Percentiles rank a stretch among this genome's conserved stretches.
phyloP scores from a whole-genome alignment of 192 early-diverging fungal species.

The Linnemannia elongata region DNA sequence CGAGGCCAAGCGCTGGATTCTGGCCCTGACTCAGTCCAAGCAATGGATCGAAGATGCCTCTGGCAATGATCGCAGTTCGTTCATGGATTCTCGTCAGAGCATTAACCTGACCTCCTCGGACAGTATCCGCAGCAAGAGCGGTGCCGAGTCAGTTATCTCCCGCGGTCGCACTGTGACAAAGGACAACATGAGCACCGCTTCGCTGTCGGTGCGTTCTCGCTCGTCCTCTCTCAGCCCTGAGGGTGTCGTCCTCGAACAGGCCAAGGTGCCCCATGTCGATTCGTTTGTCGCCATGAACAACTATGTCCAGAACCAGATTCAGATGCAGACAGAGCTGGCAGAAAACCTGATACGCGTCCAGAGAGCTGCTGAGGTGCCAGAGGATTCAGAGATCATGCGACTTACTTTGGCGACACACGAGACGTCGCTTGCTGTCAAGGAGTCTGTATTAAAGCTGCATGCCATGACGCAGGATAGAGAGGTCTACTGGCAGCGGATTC shows the following conservation, averaged over 20 bases:
- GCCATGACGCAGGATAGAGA: conserved; percentile 61
- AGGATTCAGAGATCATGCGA: conserved; percentile 45
- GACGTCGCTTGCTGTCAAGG: conserved; percentile 37
- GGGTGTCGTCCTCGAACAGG: not conserved
- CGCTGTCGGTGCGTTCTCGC: conserved; percentile 28
- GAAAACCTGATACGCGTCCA: conserved; percentile 60
- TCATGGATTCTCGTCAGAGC: conserved; percentile 40
- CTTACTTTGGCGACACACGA: conserved; percentile 43
- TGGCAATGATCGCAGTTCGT: conserved; percentile 53
- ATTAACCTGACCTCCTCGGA: conserved; percentile 21
- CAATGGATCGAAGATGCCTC: conserved; percentile 70
- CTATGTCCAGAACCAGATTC: conserved; percentile 69
- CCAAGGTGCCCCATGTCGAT: conserved; percentile 56
- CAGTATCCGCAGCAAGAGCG: conserved; percentile 3
- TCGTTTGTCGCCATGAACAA: conserved; percentile 62
- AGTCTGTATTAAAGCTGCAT: conserved; percentile 42
- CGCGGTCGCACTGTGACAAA: conserved; percentile 21
- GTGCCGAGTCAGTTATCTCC: not conserved
- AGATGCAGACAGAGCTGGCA: conserved; percentile 70
- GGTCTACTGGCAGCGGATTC: conserved; percentile 58
- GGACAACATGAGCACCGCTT: conserved; percentile 2
- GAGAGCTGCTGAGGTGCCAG: conserved; percentile 34
- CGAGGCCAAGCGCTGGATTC: conserved; percentile 88
- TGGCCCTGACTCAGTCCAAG: conserved; percentile 83
- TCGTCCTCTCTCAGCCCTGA: conserved; percentile 44